phyloP scores from a whole-genome alignment of 208 protist species.

The Phytomonas sp. region DNA sequence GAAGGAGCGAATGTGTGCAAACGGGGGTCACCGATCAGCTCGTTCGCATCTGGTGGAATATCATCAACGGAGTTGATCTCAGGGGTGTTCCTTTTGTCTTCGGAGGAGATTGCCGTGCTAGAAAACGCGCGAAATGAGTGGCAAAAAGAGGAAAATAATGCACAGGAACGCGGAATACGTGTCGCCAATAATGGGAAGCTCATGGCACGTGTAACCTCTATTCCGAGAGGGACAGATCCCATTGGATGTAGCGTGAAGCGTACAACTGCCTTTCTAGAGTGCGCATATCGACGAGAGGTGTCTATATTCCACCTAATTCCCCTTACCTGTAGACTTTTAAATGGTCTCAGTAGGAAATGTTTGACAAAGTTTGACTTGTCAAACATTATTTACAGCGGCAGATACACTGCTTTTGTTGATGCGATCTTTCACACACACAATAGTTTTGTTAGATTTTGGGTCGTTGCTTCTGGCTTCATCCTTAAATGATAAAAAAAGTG shows the following conservation, averaged over 20 bases:
- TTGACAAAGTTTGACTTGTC: not conserved
- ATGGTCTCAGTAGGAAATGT: not conserved
- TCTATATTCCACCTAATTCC: not conserved
- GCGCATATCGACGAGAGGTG: not conserved
- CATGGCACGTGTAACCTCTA: not conserved
- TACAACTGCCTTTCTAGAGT: not conserved
- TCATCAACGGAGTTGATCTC: conserved; percentile 14
- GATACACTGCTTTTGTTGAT: not conserved
- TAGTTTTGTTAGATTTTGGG: not conserved
- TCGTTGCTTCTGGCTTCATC: not conserved
- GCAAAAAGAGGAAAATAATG: not conserved
- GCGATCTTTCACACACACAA: not conserved
- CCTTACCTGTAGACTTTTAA: not conserved
- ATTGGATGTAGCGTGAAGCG: not conserved
- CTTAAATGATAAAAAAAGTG: not conserved
- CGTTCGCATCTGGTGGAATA: conserved; percentile 22
- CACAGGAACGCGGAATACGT: not conserved
- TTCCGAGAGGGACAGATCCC: not conserved
- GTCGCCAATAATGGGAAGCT: not conserved
- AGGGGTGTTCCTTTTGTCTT: not conserved
- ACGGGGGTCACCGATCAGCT: conserved; percentile 18
- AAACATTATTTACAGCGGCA: not conserved
- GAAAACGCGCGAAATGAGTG: not conserved
- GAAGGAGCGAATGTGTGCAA: not conserved
- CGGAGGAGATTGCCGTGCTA: not conserved